phyloP scores from a whole-genome alignment of 164 flowering plant genomes.

The Vitis riparia region DNA sequence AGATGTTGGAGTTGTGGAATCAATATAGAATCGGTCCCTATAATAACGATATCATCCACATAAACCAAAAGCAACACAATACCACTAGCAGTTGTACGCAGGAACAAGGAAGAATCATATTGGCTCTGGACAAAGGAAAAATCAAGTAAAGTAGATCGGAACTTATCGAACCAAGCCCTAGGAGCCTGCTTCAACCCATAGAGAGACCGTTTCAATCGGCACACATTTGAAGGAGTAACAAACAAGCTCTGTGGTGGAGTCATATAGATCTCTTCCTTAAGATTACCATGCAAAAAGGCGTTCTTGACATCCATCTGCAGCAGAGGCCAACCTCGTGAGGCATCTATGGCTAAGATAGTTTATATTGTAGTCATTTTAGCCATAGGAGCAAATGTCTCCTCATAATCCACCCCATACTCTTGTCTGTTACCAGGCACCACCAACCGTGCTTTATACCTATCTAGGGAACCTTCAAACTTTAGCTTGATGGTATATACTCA shows the following conservation, averaged over 20 bases:
- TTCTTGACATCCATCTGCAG: constrained; percentile 5
- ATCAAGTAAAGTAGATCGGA: not conserved
- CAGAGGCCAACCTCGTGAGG: not conserved
- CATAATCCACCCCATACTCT: not conserved
- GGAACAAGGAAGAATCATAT: constrained; percentile 5
- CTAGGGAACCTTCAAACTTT: too few species aligned
- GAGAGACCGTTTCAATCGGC: not conserved
- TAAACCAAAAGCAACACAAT: not conserved
- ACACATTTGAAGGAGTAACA: not conserved
- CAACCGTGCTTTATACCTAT: not conserved
- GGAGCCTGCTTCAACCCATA: constrained; percentile 5
- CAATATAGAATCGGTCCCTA: not conserved
- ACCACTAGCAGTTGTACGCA: not conserved
- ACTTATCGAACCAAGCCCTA: not conserved
- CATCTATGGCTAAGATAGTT: not conserved
- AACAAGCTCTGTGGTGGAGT: not conserved
- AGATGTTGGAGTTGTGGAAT: not conserved
- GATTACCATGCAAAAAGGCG: not conserved
- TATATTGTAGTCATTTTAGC: not conserved
- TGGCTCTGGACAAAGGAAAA: not conserved
- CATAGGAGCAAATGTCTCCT: too few species aligned
- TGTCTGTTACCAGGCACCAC: not conserved
- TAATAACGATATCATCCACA: too few species aligned
- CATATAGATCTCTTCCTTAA: not conserved
- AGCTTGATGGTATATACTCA: too few species aligned